phyloP scores from a whole-genome alignment of 257 asterid species.

The Jasminum sambac region DNA sequence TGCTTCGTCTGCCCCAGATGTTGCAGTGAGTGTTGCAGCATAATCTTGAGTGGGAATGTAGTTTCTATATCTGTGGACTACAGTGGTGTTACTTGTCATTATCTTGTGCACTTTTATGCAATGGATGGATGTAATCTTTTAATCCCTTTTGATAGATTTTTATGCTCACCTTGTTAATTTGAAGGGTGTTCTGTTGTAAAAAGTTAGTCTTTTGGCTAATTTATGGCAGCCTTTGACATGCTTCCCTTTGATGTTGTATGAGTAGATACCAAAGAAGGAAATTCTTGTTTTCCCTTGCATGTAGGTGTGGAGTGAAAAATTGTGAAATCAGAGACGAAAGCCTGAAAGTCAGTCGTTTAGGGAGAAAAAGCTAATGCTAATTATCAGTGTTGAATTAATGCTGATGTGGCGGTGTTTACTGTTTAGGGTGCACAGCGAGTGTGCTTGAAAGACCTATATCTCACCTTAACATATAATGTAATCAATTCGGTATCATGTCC shows the following conservation, averaged over 20 bases:
- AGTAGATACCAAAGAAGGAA: too few relatives aligned
- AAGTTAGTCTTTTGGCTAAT: conserved; percentile 24
- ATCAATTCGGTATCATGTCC: too few relatives aligned
- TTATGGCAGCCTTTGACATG: background rate
- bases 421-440: too few relatives aligned
- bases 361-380: too few relatives aligned
- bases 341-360: too few relatives aligned
- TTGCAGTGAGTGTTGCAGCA: conserved; percentile 17
- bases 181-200: conserved; percentile 26
- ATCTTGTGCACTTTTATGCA: conserved; percentile 12
- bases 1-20: conserved; percentile 31
- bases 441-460: too few relatives aligned
- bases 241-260: background rate
- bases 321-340: too few relatives aligned
- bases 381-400: too few relatives aligned
- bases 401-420: too few relatives aligned
- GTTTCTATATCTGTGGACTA: background rate
- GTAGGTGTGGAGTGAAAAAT: too few relatives aligned
- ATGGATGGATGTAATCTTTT: conserved; percentile 18
- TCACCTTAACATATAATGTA: too few relatives aligned
- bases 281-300: too few relatives aligned
- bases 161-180: background rate
- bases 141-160: background rate
- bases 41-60: conserved; percentile 28
- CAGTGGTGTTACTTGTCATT: conserved; percentile 27